Evolutionary conservation across 768 basidiomycete species (phyloP).

Genomic region (Auricularia heimuer): DNA sequence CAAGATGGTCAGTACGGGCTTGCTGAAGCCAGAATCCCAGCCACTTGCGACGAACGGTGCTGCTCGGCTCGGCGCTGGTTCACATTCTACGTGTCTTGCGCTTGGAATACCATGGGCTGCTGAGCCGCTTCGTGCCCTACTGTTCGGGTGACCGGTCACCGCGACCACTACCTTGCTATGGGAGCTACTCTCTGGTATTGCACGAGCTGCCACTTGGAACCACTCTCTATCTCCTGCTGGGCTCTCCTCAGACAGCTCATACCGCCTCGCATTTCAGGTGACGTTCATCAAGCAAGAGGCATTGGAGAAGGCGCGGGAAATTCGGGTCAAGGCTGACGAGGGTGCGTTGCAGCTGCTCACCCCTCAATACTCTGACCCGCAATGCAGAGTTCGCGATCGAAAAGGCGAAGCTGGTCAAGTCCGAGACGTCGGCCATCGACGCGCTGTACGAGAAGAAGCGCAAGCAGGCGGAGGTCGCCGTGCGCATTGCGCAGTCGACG

Average conservation of each 20-base stretch:
- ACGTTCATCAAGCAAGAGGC: conserved; percentile 99
- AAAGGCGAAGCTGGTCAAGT: conserved; percentile 96
- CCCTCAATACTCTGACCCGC: too few species aligned
- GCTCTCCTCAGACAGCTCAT: background rate
- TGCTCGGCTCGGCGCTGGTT: too few species aligned
- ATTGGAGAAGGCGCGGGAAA: conserved; percentile 92
- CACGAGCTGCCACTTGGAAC: too few species aligned
- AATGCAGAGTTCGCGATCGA: conserved; percentile 85
- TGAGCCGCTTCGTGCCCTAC: too few species aligned
- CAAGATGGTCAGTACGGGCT: conserved; percentile 72
- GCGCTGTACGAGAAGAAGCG: conserved; percentile 91
- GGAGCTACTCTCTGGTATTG: too few species aligned
- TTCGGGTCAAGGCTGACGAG: conserved; percentile 94
- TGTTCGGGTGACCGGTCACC: too few species aligned
- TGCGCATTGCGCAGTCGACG: conserved; percentile 96
- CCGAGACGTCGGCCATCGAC: conserved; percentile 92
- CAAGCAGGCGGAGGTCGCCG: conserved; percentile 86
- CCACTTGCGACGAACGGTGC: background rate
- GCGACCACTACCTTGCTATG: too few species aligned
- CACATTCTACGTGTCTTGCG: too few species aligned
- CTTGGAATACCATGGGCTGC: too few species aligned
- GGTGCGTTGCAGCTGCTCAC: too few species aligned
- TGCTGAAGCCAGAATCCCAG: background rate
- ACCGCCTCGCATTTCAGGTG: conserved; percentile 41
- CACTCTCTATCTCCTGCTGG: background rate